Base-by-base conservation (phyloP, 306 rosid genomes). In the Acacia acuminata region DNA sequence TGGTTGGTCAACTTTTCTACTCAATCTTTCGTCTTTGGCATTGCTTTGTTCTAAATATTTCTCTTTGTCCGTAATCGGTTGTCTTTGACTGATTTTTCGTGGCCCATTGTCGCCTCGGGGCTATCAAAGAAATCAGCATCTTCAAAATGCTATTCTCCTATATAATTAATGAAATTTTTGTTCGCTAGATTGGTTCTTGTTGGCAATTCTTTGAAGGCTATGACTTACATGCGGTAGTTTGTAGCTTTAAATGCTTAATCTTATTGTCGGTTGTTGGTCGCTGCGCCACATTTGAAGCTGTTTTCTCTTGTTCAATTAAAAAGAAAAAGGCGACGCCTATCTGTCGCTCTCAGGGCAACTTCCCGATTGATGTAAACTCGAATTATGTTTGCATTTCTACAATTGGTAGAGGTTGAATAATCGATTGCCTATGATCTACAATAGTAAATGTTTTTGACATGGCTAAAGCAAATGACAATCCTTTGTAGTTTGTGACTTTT, bases 21-120 rank as follows among this genome's bases (percentile, higher is more conserved):
- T 67, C 74, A 38, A 82, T 82, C 78, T 48, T 36, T 42, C 30
- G 40, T 12, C 34, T 75, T 71, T 43, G 90, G 90, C 84, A 87
- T 65, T 67, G 16, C 71, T 43, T 84, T 80, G 67, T 40, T 67
- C 44, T 12, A 55, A 34, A 55, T 42, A 10, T 25, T 50, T 25
- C 58, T 51, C 9, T 63, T 42, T 73, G 66, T 78, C 11, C 51
- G 32, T 44, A 14, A 5, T 63, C 36, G 15, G 55, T 44, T 45
- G 45, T 53, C 30, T 63, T 19, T 72, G 72, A 64, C 73, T 30
- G 55, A 16, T 84, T 65, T 71, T 71, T 36, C 30, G 51, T 44
- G 72, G 32, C 73, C 56, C 30, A 22, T 0, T 74, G 12, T 55
- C 17, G 56, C 43, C n/a, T 79, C 79, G 79, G 81, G 85, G 86